phyloP scores from a whole-genome alignment of 176 grass and related monocot species.

The Canna indica region DNA sequence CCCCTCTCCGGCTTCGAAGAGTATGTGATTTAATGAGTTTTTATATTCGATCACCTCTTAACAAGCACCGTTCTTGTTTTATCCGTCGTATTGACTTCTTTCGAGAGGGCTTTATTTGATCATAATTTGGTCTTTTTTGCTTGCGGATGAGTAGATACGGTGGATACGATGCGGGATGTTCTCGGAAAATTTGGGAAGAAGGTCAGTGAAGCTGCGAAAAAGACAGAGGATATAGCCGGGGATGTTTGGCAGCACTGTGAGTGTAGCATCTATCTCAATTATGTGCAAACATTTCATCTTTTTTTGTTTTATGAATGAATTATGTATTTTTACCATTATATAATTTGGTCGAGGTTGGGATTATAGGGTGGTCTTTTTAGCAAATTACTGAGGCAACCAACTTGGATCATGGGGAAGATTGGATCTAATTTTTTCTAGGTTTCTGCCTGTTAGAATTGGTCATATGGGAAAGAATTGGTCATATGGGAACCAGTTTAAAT shows the following conservation, averaged over 20 bases:
- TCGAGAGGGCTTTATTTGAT: background rate
- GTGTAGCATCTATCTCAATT: conserved; percentile 7
- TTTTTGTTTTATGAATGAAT: background rate
- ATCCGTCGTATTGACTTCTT: background rate
- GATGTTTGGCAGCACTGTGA: conserved; percentile 96
- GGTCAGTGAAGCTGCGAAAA: conserved; percentile 78
- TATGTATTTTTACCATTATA: background rate
- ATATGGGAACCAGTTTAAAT: background rate
- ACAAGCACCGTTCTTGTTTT: background rate
- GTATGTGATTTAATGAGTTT: background rate
- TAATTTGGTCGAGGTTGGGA: too few species aligned
- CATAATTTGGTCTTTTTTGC: background rate
- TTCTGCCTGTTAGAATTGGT: background rate
- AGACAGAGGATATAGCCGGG: conserved; percentile 82
- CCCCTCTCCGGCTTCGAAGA: conserved; percentile 19
- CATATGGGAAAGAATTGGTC: background rate
- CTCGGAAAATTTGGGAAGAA: conserved; percentile 84
- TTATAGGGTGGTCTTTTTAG: too few species aligned
- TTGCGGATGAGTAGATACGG: conserved; percentile 39
- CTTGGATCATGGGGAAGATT: background rate
- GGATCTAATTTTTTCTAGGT: background rate
- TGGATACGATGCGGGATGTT: conserved; percentile 85
- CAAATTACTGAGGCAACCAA: too few species aligned
- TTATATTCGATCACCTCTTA: background rate
- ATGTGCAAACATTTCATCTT: background rate